phyloP scores from a whole-genome alignment of 2,329 filamentous ascomycete species.

The Nemania sp. region DNA sequence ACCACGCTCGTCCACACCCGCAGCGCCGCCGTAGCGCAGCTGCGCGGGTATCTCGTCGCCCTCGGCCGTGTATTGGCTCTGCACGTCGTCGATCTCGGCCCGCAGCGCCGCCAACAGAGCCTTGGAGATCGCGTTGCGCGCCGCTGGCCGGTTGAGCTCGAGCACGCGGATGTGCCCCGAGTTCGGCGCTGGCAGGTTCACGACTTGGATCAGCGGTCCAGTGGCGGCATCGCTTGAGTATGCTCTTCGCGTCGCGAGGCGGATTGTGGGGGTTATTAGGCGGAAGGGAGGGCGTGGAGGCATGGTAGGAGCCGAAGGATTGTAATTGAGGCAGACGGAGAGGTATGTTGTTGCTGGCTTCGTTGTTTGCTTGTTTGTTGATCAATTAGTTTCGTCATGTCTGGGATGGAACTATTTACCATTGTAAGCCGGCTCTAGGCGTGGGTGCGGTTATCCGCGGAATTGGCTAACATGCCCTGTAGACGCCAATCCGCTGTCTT shows the following conservation, averaged over 20 bases:
- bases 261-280: conserved; percentile 21
- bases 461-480: no score
- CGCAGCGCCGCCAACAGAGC: conserved; percentile 73
- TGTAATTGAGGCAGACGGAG: no score
- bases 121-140: conserved; percentile 88
- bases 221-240: conserved; percentile 49
- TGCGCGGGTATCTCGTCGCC: conserved; percentile 54
- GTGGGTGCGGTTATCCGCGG: conserved; percentile 13
- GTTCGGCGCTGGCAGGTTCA: conserved; percentile 74
- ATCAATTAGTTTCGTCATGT: no score
- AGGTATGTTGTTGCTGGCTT: no score
- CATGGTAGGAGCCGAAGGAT: conserved; percentile 25
- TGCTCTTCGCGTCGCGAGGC: conserved; percentile 24
- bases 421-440: not conserved
- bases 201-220: conserved; percentile 66
- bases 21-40: conserved; percentile 49
- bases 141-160: conserved; percentile 79
- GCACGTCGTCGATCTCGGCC: conserved; percentile 72
- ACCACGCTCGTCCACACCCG: conserved; percentile 50
- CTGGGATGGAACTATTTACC: not conserved
- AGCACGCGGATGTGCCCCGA: conserved; percentile 86
- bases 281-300: conserved; percentile 33
- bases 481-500: no score
- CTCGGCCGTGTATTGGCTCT: conserved; percentile 59
- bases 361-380: no score